phyloP scores from a whole-genome alignment of 192 early-diverging fungal genomes.

The Backusella tarrabulga region DNA sequence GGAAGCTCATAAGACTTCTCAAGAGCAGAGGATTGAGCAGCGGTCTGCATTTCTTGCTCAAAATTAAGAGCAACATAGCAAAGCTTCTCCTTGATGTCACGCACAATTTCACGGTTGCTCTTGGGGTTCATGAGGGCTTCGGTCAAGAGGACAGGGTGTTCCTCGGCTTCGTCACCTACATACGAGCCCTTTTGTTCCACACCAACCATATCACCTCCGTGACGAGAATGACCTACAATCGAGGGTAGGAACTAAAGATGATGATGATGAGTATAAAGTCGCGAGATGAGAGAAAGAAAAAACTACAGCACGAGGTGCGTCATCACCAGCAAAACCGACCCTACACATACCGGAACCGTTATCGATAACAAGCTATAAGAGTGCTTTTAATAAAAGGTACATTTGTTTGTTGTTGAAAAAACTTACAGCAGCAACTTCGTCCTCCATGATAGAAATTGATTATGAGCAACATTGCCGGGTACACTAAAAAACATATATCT shows the following conservation, averaged over 20 bases:
- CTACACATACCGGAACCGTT: slow-evolving; percentile 96
- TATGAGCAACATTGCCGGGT: too few relatives aligned
- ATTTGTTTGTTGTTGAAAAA: background rate
- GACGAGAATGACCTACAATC: slow-evolving; percentile 83
- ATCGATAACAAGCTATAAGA: slow-evolving; percentile 76
- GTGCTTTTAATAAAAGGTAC: too few relatives aligned
- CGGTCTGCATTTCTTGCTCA: slow-evolving; percentile 97
- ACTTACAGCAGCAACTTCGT: slow-evolving; percentile 85
- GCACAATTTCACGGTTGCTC: slow-evolving; percentile 98
- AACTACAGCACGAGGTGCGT: slow-evolving; percentile 82
- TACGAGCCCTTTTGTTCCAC: slow-evolving; percentile 92
- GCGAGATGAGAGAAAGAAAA: background rate
- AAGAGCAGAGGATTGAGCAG: too few relatives aligned
- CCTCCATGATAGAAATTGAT: slow-evolving; percentile 53
- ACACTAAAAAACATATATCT: too few relatives aligned
- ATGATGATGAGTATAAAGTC: background rate
- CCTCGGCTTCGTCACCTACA: slow-evolving; percentile 93
- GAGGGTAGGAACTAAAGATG: slow-evolving; percentile 66
- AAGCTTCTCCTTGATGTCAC: slow-evolving; percentile 99
- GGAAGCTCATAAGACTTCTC: too few relatives aligned
- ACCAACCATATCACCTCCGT: slow-evolving; percentile 87
- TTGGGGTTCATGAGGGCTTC: slow-evolving; percentile 98
- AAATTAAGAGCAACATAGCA: slow-evolving; percentile 98
- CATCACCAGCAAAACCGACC: slow-evolving; percentile 91
- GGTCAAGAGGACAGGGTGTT: slow-evolving; percentile 96